phyloP scores from a whole-genome alignment of 495 filamentous ascomycete species.

The Penicillium paradoxum region DNA sequence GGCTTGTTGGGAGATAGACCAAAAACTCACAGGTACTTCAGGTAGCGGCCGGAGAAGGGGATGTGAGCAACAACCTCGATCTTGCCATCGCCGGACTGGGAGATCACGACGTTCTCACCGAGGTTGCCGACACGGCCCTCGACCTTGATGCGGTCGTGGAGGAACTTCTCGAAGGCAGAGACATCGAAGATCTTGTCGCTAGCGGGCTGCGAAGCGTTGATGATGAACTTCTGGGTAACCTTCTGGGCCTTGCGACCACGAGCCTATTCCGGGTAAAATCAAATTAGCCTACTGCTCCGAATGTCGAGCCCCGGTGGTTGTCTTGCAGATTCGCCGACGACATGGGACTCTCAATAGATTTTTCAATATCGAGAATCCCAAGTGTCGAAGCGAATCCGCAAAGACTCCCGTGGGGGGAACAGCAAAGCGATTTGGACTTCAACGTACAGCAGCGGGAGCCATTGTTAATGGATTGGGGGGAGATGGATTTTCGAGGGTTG shows the following conservation, averaged over 20 bases:
- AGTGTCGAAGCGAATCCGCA: conserved; percentile 7
- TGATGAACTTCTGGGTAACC: conserved; percentile 84
- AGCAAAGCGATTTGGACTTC: conserved; percentile 76
- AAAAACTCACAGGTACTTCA: conserved; percentile 92
- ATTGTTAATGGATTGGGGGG: conserved; percentile 39
- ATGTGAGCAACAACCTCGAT: conserved; percentile 96
- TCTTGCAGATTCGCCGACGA: conserved; percentile 6
- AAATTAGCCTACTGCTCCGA: conserved; percentile 92
- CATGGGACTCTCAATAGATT: conserved; percentile 17
- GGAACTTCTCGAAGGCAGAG: conserved; percentile 97
- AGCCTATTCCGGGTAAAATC: conserved; percentile 34
- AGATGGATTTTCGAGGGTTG: conserved; percentile 16
- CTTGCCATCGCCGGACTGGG: conserved; percentile 87
- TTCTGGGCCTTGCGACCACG: conserved; percentile 60
- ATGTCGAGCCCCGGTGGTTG: conserved; percentile 35
- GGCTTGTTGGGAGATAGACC: background rate
- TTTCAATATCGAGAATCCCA: conserved; percentile 19
- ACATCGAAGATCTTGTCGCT: conserved; percentile 99
- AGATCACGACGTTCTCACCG: conserved; percentile 87
- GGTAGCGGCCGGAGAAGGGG: conserved; percentile 95
- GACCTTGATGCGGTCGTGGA: conserved; percentile 99
- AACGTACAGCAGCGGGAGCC: conserved; percentile 70
- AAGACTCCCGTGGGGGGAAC: conserved; percentile 45
- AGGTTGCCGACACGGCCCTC: conserved; percentile 97
- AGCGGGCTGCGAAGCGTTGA: conserved; percentile 96